Base-by-base conservation (phyloP, 2,329 filamentous ascomycete genomes). In the Aspergillus quadrilineatus region DNA sequence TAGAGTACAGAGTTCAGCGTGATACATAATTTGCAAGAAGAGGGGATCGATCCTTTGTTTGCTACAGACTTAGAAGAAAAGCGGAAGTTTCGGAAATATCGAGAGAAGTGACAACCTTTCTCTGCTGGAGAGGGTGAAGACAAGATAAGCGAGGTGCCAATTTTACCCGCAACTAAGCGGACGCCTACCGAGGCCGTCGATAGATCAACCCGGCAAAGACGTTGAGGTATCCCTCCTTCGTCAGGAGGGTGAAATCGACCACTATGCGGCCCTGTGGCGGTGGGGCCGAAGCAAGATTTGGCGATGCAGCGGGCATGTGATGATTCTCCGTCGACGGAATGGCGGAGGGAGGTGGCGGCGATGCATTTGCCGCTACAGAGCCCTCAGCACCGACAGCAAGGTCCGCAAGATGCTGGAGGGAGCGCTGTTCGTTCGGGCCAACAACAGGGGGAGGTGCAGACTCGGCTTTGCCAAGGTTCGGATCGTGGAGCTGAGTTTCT, bases 371-470 rank as follows among this genome's bases (percentile, higher is more conserved):
- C 26, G 68, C 64, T 4, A 71, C 69, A 14, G 69, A 69, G 29
- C 73, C 75, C 51, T 76, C 75, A 5, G 73, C 75, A 2, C 74
- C 75, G 28, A 77, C 75, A 26, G 75, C 75, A 26, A 77, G 64
- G 59, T 77, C 75, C 6, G 75, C 75, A 9, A 77, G 64, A 57
- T 77, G 75, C 55, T 77, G 74, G 6, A 77, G 67, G 28, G 75
- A 77, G 52, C 74, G 74, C 54, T 77, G 75, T 57, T 77, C 75
- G 22, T 73, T 76, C 12, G 73, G 72, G 4, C 73, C 73, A 60
- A 76, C 68, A 12, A 74, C 61, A 10, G 72, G 73, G 1, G 69
- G 71, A 5, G 66, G 66, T 4, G 61, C 58, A 29, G 58, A 61
- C 37, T 50, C 56, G 17, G 54, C 55, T 30, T 67, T 65, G 39